phyloP scores from a whole-genome alignment of 1,139 yeast genomes.

The Saccharomyces hybrid region DNA sequence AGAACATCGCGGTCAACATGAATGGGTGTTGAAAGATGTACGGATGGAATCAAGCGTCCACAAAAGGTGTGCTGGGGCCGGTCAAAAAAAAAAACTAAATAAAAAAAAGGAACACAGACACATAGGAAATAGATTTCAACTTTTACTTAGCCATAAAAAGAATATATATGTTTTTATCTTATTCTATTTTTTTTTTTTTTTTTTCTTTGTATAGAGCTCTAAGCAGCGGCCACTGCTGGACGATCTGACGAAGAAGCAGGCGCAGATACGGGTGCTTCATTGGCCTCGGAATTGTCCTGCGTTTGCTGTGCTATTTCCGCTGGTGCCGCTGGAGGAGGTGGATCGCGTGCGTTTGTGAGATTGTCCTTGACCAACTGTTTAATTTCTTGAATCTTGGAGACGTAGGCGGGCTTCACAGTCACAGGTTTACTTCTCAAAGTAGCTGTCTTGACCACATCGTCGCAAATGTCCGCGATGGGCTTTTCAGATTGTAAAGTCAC shows the following conservation, averaged over 20 bases:
- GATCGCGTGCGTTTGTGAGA: neutral
- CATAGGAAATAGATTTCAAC: neutral
- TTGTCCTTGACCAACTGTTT: conserved; percentile 32
- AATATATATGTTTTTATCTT: too few species aligned
- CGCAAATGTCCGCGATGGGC: conserved; percentile 38
- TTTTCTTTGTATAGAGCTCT: neutral
- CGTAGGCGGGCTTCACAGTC: conserved; percentile 36
- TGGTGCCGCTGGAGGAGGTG: conserved; percentile 5
- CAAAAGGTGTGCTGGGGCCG: neutral
- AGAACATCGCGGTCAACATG: too few species aligned
- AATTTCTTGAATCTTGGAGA: conserved; percentile 40
- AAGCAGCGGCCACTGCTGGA: neutral
- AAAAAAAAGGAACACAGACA: too few species aligned
- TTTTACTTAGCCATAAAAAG: neutral
- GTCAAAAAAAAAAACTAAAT: neutral
- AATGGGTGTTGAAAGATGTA: neutral
- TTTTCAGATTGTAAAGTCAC: conserved; percentile 43
- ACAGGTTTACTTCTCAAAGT: conserved; percentile 17
- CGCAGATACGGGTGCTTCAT: neutral
- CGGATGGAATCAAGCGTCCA: neutral
- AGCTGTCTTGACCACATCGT: conserved; percentile 28
- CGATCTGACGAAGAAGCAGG: neutral
- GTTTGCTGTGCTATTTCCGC: conserved; percentile 2
- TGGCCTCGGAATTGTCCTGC: neutral
- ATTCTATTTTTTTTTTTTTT: too few species aligned